phyloP scores from a whole-genome alignment of 768 basidiomycete species.

The Russula sp. region DNA sequence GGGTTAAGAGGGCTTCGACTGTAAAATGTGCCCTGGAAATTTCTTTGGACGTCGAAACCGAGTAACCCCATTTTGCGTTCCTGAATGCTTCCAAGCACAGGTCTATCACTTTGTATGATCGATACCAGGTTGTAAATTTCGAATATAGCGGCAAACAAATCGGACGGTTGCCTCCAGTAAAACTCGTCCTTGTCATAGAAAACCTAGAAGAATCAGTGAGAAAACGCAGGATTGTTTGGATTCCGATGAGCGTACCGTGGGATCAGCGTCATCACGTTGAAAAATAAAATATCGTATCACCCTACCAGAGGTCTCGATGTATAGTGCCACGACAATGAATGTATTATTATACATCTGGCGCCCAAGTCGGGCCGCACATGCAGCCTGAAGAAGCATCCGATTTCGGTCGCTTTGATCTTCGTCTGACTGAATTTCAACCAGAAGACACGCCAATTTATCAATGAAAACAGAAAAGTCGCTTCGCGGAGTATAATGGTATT shows the following conservation, averaged over 20 bases:
- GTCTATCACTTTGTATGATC: too few relatives aligned
- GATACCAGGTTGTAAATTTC: too few relatives aligned
- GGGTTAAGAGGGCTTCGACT: too few relatives aligned
- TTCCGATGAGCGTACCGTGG: background rate
- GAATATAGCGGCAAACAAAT: too few relatives aligned
- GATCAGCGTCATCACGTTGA: background rate
- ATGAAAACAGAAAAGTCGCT: background rate
- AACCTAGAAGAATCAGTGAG: background rate
- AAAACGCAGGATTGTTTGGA: background rate
- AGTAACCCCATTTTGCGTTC: too few relatives aligned
- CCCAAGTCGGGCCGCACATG: background rate
- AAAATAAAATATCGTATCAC: background rate
- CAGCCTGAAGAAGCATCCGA: conserved; percentile 1
- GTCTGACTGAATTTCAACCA: background rate
- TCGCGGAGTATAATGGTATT: background rate
- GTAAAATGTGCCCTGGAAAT: too few relatives aligned
- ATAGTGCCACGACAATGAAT: background rate
- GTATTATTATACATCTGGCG: background rate
- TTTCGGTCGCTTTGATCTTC: background rate
- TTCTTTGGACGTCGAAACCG: too few relatives aligned
- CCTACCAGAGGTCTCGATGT: background rate
- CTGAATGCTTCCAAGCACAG: too few relatives aligned
- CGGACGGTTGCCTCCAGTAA: too few relatives aligned
- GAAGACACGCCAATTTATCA: background rate
- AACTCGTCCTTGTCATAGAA: too few relatives aligned